phyloP scores from a whole-genome alignment of 257 asterid species.

The Solanum chilense region DNA sequence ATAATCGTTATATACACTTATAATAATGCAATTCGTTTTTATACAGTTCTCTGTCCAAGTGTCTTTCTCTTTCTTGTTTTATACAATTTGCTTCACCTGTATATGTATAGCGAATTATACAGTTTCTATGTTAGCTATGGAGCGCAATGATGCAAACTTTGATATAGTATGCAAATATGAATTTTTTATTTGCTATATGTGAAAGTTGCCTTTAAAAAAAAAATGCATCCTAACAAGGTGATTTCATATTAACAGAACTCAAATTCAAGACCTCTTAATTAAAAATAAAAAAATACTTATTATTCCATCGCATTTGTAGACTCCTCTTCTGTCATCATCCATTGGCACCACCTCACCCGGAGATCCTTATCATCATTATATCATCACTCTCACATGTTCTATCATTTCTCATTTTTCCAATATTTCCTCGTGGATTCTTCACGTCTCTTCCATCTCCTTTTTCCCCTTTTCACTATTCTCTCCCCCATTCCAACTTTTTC shows the following conservation, averaged over 20 bases:
- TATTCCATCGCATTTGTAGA: no score
- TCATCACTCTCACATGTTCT: background rate
- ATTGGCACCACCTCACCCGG: background rate
- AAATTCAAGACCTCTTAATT: fast-evolving
- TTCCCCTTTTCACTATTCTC: background rate
- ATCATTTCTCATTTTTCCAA: background rate
- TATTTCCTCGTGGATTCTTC: background rate
- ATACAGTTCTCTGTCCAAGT: no score
- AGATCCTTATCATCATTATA: background rate
- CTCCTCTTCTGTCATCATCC: background rate
- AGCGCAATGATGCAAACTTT: no score
- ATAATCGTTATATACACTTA: no score
- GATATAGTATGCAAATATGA: no score
- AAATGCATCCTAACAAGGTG: fast-evolving
- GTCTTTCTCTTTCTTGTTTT: no score
- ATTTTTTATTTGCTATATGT: no score
- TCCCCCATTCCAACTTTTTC: background rate
- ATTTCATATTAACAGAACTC: fast-evolving
- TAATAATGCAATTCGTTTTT: no score
- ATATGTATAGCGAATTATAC: no score
- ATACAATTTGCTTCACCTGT: no score
- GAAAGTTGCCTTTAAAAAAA: no score
- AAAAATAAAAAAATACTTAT: fast-evolving
- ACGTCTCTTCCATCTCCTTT: background rate
- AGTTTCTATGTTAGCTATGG: no score